Evolutionary conservation across 2,329 filamentous ascomycete genomes (phyloP).

Genomic region (Macrophomina phaseolina): DNA sequence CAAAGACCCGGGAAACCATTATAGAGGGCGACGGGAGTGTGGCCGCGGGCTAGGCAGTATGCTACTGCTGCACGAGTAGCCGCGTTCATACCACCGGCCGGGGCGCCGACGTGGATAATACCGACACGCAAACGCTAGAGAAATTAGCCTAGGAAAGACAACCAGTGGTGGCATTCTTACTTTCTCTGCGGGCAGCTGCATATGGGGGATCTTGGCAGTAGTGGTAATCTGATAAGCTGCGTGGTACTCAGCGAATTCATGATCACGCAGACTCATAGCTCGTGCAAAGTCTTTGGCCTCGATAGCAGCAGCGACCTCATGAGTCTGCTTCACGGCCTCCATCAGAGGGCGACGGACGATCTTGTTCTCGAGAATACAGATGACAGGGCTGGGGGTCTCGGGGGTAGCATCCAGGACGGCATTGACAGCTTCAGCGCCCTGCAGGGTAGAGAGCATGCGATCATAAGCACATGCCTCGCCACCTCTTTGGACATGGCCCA

Average conservation of each 20-base stretch:
- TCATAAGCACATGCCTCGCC: conserved; percentile 93
- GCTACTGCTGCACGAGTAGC: conserved; percentile 91
- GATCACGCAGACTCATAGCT: conserved; percentile 87
- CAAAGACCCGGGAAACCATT: conserved; percentile 96
- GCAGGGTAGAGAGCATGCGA: conserved; percentile 87
- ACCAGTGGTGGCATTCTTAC: conserved; percentile 48
- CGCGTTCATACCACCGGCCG: conserved; percentile 97
- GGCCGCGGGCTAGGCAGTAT: conserved; percentile 90
- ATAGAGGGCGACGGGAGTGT: conserved; percentile 89
- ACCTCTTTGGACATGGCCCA: conserved; percentile 97
- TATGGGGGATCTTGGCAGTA: conserved; percentile 73
- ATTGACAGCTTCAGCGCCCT: conserved; percentile 92
- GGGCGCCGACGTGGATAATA: conserved; percentile 95
- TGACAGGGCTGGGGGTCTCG: conserved; percentile 89
- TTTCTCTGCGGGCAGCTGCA: conserved; percentile 72
- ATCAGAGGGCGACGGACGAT: conserved; percentile 89
- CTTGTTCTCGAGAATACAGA: conserved; percentile 97
- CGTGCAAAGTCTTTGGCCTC: conserved; percentile 82
- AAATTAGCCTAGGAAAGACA: background rate
- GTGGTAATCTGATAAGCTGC: conserved; percentile 90
- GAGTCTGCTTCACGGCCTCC: conserved; percentile 84
- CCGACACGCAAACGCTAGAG: conserved; percentile 83
- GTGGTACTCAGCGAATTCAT: conserved; percentile 93
- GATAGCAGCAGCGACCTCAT: conserved; percentile 82
- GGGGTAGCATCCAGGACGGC: conserved; percentile 89